These are phyloP conservation scores for Nidula microcarpa DNA, from an alignment of 768 basidiomycete genomes.

Conservation along the genomic window DNA sequence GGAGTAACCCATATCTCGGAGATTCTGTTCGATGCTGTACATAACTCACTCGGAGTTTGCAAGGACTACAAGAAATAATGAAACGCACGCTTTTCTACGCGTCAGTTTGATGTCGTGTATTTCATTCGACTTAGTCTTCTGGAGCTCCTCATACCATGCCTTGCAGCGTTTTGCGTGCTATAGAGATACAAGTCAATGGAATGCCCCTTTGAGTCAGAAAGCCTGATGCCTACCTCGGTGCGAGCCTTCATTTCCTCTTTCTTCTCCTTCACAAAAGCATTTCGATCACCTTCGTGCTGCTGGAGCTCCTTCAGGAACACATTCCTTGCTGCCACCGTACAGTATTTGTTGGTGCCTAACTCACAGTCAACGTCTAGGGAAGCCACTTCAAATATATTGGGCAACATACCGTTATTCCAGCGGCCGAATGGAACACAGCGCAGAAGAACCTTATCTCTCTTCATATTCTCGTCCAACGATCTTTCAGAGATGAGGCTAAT, in stretches of 20 bases:
- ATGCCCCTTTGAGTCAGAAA: neutral
- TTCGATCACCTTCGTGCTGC: neutral
- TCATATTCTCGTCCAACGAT: conserved; percentile 6
- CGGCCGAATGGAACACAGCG: neutral
- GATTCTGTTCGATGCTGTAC: neutral
- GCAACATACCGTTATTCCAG: conserved; percentile 8
- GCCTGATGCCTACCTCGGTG: neutral
- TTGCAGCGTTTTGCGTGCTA: neutral
- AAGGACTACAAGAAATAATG: neutral
- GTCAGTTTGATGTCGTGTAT: neutral
- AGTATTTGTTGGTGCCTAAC: conserved; percentile 1
- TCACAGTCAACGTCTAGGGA: neutral
- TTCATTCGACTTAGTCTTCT: neutral
- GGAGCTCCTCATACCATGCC: neutral
- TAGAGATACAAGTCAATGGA: neutral
- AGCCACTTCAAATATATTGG: neutral
- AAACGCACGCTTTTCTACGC: neutral
- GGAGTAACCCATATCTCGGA: conserved; percentile 9
- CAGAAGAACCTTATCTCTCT: conserved; percentile 10
- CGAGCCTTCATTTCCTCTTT: neutral
- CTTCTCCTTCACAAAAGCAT: neutral
- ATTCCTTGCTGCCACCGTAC: conserved; percentile 1
- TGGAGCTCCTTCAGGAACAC: neutral
- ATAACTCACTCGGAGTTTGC: neutral
- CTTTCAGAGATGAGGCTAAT: conserved; percentile 8